These are phyloP conservation scores for Sutorius eximius DNA, from an alignment of 1,284 basidiomycete species.

Conservation along the genomic window DNA sequence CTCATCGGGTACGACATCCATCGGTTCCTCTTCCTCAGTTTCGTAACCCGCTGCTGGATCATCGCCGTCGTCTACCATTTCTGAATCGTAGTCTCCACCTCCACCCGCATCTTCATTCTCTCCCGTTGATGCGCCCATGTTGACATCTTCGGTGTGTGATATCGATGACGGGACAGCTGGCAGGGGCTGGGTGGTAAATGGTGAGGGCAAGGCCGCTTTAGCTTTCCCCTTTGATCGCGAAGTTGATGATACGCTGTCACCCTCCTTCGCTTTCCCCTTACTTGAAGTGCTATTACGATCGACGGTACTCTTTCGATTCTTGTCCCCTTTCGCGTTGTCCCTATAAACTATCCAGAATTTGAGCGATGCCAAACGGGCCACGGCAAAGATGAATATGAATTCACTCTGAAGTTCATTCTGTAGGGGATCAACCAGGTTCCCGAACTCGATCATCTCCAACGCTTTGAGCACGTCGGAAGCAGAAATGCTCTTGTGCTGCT, in stretches of 20 bases:
- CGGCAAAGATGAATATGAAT: constrained; percentile 17
- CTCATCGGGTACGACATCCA: constrained; percentile 37
- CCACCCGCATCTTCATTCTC: constrained; percentile 31
- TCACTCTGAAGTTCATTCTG: constrained; percentile 73
- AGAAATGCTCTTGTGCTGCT: constrained; percentile 86
- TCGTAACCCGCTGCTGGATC: constrained; percentile 35
- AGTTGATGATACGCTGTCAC: constrained; percentile 22
- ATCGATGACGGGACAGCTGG: constrained; percentile 18
- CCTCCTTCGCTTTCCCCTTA: constrained; percentile 35
- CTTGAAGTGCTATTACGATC: constrained; percentile 19
- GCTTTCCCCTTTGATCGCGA: constrained; percentile 39
- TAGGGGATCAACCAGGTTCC: constrained; percentile 67
- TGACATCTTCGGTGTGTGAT: constrained; percentile 22
- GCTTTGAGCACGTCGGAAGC: constrained; percentile 88
- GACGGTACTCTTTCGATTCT: constrained; percentile 44
- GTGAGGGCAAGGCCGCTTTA: constrained; percentile 32
- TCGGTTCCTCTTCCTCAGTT: constrained; percentile 35
- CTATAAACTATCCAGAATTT: constrained; percentile 50
- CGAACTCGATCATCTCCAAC: constrained; percentile 77
- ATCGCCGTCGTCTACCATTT: constrained; percentile 33
- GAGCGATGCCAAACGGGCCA: not conserved
- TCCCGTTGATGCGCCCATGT: constrained; percentile 17
- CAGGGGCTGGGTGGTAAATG: constrained; percentile 33
- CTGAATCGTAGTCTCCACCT: constrained; percentile 29
- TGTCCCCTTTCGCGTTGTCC: constrained; percentile 55